Conservation (phyloP, 805 yeast genomes). For the Lachancea sp. region DNA sequence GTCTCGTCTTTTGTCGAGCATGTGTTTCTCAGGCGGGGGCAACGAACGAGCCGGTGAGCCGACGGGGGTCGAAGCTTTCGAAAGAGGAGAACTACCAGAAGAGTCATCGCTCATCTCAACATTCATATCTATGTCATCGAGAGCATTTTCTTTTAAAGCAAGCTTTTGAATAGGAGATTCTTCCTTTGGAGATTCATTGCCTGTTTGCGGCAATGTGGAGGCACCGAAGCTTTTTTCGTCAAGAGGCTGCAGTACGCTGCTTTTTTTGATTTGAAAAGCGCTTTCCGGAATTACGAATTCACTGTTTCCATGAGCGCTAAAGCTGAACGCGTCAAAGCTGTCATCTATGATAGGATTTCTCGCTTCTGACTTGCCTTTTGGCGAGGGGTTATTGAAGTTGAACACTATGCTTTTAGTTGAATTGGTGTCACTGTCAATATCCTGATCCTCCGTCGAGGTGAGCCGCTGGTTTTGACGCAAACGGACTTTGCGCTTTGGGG, state of each 20-base stretch:
- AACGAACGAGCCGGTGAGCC: background rate
- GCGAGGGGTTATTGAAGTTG: constrained; percentile 7
- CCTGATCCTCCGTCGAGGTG: background rate
- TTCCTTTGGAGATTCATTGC: too few relatives aligned
- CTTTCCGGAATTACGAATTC: constrained; percentile 21
- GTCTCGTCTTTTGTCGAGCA: background rate
- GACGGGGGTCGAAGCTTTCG: background rate
- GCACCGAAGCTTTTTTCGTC: background rate
- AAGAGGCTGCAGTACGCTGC: background rate
- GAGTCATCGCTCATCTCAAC: constrained; percentile 6
- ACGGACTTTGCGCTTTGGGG: constrained; percentile 2
- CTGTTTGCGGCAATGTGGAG: too few relatives aligned
- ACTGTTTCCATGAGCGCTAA: constrained; percentile 26
- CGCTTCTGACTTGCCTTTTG: constrained; percentile 9
- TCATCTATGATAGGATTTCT: constrained; percentile 28
- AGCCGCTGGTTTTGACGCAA: background rate
- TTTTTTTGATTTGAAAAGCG: constrained; percentile 4
- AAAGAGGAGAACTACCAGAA: background rate
- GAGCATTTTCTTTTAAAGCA: background rate
- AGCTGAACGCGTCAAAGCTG: constrained; percentile 29
- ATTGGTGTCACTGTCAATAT: constrained; percentile 2
- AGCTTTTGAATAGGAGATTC: background rate
- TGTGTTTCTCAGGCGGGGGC: background rate
- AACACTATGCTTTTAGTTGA: constrained; percentile 11
- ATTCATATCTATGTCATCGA: constrained; percentile 6